Evolutionary conservation across 2,329 filamentous ascomycete genomes (phyloP), one percentile per base, ranked within the genome.

Genomic region (Talaromyces sp.): DNA sequence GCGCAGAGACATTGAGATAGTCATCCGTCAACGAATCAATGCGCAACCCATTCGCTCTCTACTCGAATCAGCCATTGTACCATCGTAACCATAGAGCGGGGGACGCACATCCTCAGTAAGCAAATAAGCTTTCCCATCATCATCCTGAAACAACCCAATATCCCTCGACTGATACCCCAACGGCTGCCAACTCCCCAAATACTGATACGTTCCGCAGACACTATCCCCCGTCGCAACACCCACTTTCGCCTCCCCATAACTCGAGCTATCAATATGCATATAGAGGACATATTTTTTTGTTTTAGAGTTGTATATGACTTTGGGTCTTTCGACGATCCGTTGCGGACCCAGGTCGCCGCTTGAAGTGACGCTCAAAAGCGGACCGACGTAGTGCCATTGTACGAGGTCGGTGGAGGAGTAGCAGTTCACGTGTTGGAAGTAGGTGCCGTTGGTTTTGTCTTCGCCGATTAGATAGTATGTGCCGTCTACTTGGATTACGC

Each of bases 401-500:
- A 89, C 83, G 0, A 91, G 80, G 73, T 91, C 80, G 13, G 79
- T 80, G 15, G 85, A 88, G 0, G 85, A 86, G 74, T 90, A 91
- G 76, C 88, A 91, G 73, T 89, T 90, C 69, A 91, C 79, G 61
- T 87, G 87, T 66, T 86, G 83, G 74, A 90, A 91, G 0, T 80
- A 76, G 0, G 79, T 82, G 27, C 88, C 87, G n/a, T 84, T 77
- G 1, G 85, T 85, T 74, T 91, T 90, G 76, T 91, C 88, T 73
- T 91, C 89, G 17, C 89, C 89, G 38, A 90, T 85, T 77, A 88
- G 83, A 77, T 91, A 91, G 78, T 86, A 91, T 0, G 82, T 84
- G 10, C 78, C 80, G 51, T 82, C 80, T 1, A 85, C 84, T 69
- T 85, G 79, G 71, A 89, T 83, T n/a, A 90, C 80, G 47, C 87